These are phyloP conservation scores for Peziza echinospora DNA, from an alignment of 495 filamentous ascomycete genomes.

Conservation along the genomic window DNA sequence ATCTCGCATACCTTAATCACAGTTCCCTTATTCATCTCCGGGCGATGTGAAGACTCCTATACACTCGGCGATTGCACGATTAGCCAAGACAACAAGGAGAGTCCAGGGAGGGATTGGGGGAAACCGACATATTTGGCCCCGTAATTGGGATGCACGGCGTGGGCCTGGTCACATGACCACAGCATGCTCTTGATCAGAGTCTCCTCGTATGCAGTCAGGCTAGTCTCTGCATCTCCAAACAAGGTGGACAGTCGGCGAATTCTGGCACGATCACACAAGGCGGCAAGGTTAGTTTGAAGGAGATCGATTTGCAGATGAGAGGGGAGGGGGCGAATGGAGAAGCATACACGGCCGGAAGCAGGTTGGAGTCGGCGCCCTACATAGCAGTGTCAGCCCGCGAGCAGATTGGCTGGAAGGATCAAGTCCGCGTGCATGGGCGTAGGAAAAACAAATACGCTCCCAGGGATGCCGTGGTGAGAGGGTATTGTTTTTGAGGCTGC, in stretches of 20 bases:
- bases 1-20: constrained; percentile 47
- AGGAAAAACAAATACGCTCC: no score
- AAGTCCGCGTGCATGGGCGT: background rate
- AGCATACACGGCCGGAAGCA: constrained; percentile 52
- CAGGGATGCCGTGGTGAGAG: no score
- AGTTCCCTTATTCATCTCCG: constrained; percentile 86
- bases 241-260: constrained; percentile 71
- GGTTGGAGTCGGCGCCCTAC: constrained; percentile 65
- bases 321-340: no score
- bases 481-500: no score
- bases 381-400: background rate
- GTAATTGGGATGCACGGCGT: constrained; percentile 89
- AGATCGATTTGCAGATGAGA: no score
- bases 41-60: constrained; percentile 66
- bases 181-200: constrained; percentile 82
- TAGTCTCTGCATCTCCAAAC: constrained; percentile 32
- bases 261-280: constrained; percentile 26
- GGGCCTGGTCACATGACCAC: constrained; percentile 92
- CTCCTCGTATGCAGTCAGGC: constrained; percentile 74
- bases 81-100: no score
- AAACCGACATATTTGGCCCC: constrained; percentile 36
- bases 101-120: background rate
- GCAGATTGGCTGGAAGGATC: no score
- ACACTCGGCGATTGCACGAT: no score
- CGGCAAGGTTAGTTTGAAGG: no score